Base-by-base conservation (phyloP, 148 eudicot genomes). In the Amaranthus palmeri region DNA sequence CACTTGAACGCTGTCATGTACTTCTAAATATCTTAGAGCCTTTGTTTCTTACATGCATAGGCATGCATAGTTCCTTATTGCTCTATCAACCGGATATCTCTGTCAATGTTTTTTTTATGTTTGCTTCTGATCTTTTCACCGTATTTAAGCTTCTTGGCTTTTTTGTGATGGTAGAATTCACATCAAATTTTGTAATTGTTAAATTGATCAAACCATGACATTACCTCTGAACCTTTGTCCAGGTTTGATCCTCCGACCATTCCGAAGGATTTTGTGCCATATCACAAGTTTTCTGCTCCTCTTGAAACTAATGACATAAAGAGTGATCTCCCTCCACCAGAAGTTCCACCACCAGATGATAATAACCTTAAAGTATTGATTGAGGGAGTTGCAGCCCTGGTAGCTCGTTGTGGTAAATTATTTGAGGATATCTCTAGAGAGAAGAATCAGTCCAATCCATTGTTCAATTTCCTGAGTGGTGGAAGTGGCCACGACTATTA, bases 341-440 rank as follows among this genome's bases (percentile, higher is more conserved):
- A 88, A 74, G 81, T 85, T 70, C 80, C 87, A 75, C 90, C 96
- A 74, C 98, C 97, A 5, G 90, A 76, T 71, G 96, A 91, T 80
- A 86, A 81, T 56, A 86, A 76, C 80, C 81, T 91, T 68, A 91
- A 84, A 81, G 74, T 93, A 77, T 77, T 84, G 87, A 87, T 91
- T 71, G 98, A 93, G 50, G 97, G 98, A 40, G 88, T 93, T 76
- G 98, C 98, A 63, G 81, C 88, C 72, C 77, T 93, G 73, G 98
- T 91, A 57, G 90, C 98, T 77, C 92, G 97, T 49, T 91, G 88
- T 75, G 96, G 98, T 64, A 93, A 85, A 79, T 81, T 93, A 75
- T 86, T 91, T 72, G 98, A 93, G 85, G 98, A 93, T 81, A 87
- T 93, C 46, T 89, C 91, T 10, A 78, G 92, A 72, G 97, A 91